phyloP scores from a whole-genome alignment of 2,329 filamentous ascomycete genomes.

The Neocatenulostroma microsporum region DNA sequence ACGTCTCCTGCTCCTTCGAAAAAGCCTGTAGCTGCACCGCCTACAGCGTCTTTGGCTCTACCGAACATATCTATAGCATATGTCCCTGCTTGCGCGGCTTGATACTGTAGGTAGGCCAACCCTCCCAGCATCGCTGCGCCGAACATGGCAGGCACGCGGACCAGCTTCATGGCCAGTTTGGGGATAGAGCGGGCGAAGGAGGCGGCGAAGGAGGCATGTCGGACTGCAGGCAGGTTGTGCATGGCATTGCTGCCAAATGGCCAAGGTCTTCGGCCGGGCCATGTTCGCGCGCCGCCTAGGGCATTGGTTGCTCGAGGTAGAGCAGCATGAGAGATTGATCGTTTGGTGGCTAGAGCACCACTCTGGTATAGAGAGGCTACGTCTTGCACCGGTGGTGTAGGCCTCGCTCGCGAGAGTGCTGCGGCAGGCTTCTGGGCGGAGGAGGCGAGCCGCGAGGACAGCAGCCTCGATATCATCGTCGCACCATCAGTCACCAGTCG shows the following conservation, averaged over 20 bases:
- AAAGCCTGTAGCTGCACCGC: conserved; percentile 59
- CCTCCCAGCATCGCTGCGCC: conserved; percentile 81
- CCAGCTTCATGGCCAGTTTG: conserved; percentile 82
- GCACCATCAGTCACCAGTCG: conserved; percentile 8
- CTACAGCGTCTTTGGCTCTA: conserved; percentile 62
- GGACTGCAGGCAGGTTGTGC: conserved; percentile 64
- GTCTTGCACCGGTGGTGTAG: conserved; percentile 20
- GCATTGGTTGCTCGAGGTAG: conserved; percentile 14
- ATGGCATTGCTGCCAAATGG: conserved; percentile 70
- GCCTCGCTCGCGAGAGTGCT: neutral
- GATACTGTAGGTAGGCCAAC: conserved; percentile 89
- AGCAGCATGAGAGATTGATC: conserved; percentile 20
- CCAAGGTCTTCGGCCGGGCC: conserved; percentile 54
- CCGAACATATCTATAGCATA: conserved; percentile 70
- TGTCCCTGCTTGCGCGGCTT: conserved; percentile 73
- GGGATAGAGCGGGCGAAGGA: conserved; percentile 65
- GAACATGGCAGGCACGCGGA: conserved; percentile 81
- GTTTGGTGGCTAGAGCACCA: conserved; percentile 15
- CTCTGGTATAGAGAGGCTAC: conserved; percentile 17
- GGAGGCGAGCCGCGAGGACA: conserved; percentile 65
- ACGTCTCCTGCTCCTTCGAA: conserved; percentile 67
- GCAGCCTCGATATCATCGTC: conserved; percentile 49
- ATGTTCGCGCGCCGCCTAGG: conserved; percentile 14
- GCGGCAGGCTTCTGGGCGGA: conserved; percentile 38
- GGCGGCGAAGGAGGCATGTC: too few relatives aligned